Evolutionary conservation across 2,329 filamentous ascomycete genomes (phyloP).

Genomic region (Alternaria sp.): DNA sequence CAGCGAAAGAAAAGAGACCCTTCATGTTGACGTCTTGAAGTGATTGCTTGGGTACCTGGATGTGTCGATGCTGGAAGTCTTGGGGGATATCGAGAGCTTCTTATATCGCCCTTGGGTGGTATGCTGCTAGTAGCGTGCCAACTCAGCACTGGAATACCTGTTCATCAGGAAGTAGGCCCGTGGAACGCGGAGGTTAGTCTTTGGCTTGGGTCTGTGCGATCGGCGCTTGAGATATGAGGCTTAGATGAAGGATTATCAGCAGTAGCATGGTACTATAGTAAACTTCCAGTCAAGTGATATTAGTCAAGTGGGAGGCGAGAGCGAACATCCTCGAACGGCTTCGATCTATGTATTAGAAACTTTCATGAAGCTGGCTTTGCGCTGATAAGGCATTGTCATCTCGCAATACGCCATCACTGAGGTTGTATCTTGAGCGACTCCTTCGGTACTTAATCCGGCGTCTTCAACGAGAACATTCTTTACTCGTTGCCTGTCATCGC

Average conservation of each 20-base stretch:
- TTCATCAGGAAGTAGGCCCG: slow-evolving; percentile 50
- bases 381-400: neutral
- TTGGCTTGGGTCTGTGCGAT: slow-evolving; percentile 40
- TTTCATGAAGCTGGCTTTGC: neutral
- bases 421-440: neutral
- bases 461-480: neutral
- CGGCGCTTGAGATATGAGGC: slow-evolving; percentile 39
- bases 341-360: slow-evolving; percentile 15
- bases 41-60: slow-evolving; percentile 25
- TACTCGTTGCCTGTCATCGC: neutral
- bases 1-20: slow-evolving; percentile 42
- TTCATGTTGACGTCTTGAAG: slow-evolving; percentile 44
- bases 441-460: neutral
- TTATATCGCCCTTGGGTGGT: slow-evolving; percentile 38
- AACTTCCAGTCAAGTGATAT: slow-evolving; percentile 33
- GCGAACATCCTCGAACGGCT: slow-evolving; percentile 21
- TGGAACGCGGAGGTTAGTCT: slow-evolving; percentile 38
- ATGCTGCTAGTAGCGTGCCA: slow-evolving; percentile 11
- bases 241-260: slow-evolving; percentile 41
- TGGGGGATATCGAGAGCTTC: slow-evolving; percentile 27
- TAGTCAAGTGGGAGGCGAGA: slow-evolving; percentile 19
- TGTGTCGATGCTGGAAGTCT: slow-evolving; percentile 29
- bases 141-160: slow-evolving; percentile 13
- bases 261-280: slow-evolving; percentile 35
- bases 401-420: neutral